Evolutionary conservation across 441 rosid species (phyloP).

Genomic region (Biscutella laevigata): DNA sequence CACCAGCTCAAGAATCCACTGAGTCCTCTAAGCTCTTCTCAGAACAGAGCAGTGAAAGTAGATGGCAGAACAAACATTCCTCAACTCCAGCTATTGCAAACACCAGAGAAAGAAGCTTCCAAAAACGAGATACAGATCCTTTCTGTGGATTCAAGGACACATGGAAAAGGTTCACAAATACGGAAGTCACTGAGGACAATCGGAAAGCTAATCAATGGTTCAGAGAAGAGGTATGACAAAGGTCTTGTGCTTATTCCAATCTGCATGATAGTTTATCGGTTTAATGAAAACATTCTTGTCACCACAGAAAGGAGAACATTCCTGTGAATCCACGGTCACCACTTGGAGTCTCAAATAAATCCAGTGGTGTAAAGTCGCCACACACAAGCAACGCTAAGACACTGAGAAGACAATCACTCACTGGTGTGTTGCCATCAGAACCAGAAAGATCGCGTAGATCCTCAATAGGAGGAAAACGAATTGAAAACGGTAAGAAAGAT

Average conservation of each 20-base stretch:
- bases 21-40: conserved; percentile 52
- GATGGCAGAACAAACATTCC: conserved; percentile 41
- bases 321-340: conserved; percentile 45
- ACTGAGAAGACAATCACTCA: conserved; percentile 66
- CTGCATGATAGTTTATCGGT: background rate
- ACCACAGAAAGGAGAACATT: conserved; percentile 21
- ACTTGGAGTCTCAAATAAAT: conserved; percentile 23
- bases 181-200: conserved; percentile 77
- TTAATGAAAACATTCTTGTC: background rate
- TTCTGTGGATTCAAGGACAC: conserved; percentile 38
- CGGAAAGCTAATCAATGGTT: conserved; percentile 74
- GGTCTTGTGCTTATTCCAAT: background rate
- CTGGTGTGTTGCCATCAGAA: conserved; percentile 38
- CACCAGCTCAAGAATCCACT: conserved; percentile 31
- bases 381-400: conserved; percentile 40
- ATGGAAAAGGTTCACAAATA: conserved; percentile 62
- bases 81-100: conserved; percentile 40
- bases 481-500: conserved; percentile 39
- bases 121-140: conserved; percentile 38
- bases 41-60: conserved; percentile 30
- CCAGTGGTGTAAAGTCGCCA: conserved; percentile 36
- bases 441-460: conserved; percentile 50
- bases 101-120: conserved; percentile 41
- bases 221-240: conserved; percentile 66
- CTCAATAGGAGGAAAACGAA: conserved; percentile 65